Evolutionary conservation across 2,329 filamentous ascomycete species (phyloP).

Genomic region (Pezicula rhizophila): DNA sequence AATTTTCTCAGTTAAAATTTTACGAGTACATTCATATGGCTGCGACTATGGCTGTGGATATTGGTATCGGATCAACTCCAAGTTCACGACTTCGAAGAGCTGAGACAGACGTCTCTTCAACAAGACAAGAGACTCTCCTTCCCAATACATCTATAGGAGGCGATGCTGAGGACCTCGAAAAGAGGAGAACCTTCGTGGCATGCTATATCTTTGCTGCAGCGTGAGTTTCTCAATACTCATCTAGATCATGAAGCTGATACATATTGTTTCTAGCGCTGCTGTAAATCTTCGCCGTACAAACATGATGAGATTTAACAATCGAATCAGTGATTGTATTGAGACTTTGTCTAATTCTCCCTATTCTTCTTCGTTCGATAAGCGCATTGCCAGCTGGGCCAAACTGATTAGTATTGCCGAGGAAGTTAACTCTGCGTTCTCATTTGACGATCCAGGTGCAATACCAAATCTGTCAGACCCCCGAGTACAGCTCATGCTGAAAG

Average conservation of each 20-base stretch:
- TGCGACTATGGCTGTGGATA: slow-evolving; percentile 34
- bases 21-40: slow-evolving; percentile 45
- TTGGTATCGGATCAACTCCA: slow-evolving; percentile 17
- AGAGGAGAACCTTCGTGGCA: slow-evolving; percentile 29
- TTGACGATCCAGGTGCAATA: slow-evolving; percentile 28
- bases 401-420: slow-evolving; percentile 44
- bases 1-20: slow-evolving; percentile 36
- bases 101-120: neutral
- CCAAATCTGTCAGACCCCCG: slow-evolving; percentile 45
- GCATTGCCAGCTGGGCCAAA: slow-evolving; percentile 31
- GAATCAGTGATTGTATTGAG: slow-evolving; percentile 34
- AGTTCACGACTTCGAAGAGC: slow-evolving; percentile 1
- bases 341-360: slow-evolving; percentile 28
- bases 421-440: slow-evolving; percentile 44
- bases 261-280: slow-evolving; percentile 24
- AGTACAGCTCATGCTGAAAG: slow-evolving; percentile 43
- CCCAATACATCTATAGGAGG: neutral
- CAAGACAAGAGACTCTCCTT: neutral
- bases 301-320: slow-evolving; percentile 32
- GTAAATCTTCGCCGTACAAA: slow-evolving; percentile 35
- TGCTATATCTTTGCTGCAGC: slow-evolving; percentile 29
- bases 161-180: slow-evolving; percentile 25
- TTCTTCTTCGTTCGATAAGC: slow-evolving; percentile 26
- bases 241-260: slow-evolving; percentile 5
- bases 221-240: slow-evolving; percentile 10